These are phyloP conservation scores for Cordyceps fumosorosea DNA, from an alignment of 2,329 filamentous ascomycete genomes.

Conservation along the genomic window DNA sequence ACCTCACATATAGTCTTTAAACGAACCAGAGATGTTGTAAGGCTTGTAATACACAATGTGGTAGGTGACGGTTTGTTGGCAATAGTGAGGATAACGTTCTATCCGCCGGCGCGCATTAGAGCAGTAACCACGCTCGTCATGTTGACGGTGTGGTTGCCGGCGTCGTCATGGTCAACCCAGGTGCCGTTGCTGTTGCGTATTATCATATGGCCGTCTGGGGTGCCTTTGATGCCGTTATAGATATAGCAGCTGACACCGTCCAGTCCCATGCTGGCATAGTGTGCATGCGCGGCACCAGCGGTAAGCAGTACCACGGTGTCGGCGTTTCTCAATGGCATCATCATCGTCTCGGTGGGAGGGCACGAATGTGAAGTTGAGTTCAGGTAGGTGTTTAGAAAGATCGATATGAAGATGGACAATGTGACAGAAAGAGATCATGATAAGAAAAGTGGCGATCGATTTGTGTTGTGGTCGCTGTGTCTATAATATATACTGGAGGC, in stretches of 20 bases:
- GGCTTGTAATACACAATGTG: neutral
- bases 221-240: neutral
- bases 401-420: neutral
- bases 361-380: neutral
- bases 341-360: neutral
- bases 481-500: neutral
- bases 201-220: neutral
- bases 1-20: neutral
- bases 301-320: neutral
- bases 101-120: neutral
- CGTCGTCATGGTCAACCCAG: neutral
- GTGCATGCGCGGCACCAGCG: neutral
- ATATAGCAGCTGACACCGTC: neutral
- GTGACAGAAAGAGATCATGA: neutral
- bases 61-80: neutral
- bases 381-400: neutral
- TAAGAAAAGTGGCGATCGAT: neutral
- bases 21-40: neutral
- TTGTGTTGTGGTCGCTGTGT: neutral
- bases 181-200: neutral
- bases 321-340: neutral
- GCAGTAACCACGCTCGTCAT: no score
- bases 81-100: no score
- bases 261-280: neutral
- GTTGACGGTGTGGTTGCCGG: neutral